Evolutionary conservation across 2,329 filamentous ascomycete species (phyloP), one percentile per base, ranked within the genome.

Genomic region (Monosporascus sp.): DNA sequence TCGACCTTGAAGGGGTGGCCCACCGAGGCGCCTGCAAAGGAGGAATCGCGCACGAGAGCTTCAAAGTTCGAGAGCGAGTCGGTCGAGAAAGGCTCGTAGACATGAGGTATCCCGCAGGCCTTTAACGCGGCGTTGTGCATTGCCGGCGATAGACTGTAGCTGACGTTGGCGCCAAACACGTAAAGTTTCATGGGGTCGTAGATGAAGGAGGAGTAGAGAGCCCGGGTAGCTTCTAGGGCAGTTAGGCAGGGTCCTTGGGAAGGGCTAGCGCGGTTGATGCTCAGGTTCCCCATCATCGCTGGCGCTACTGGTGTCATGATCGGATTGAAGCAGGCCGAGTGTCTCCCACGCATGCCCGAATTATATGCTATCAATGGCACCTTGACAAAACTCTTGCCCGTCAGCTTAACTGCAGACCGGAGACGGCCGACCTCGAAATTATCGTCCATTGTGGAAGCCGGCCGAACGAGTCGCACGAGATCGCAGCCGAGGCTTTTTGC

Each of bases 1-100:
- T 88, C 83, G 1, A 88, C 83, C 63, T 91, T 91, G 75, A 87
- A 91, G 0, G 88, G 88, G 31, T 89, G 76, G 24, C 84, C 85
- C 47, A 91, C 78, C 34, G 85, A 87, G 2, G 85, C 82, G 8
- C 88, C 88, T 5, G 86, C 88, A 64, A 90, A 91, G 37, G 81
- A 76, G 0, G 81, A 78, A 59, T 88, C 82, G 52, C 80, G 78
- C 25, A 87, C 81, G 2, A 89, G 72, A 20, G 82, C 77, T 57
- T 80, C 78, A n/a, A 91, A 72, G 11, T 82, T 81, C 38, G 81
- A 79, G 11, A 91, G 67, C 0, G 81, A 82, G 18, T 76, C 71
- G 5, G 84, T 83, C 48, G 88, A 85, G 52, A 83, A 77, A 1
- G 83, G 82, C n/a, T 74, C 70, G 63, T 89, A 90, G 6, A 76